Base-by-base conservation (phyloP, 2,329 filamentous ascomycete species). In the Hypoxylon sp. region DNA sequence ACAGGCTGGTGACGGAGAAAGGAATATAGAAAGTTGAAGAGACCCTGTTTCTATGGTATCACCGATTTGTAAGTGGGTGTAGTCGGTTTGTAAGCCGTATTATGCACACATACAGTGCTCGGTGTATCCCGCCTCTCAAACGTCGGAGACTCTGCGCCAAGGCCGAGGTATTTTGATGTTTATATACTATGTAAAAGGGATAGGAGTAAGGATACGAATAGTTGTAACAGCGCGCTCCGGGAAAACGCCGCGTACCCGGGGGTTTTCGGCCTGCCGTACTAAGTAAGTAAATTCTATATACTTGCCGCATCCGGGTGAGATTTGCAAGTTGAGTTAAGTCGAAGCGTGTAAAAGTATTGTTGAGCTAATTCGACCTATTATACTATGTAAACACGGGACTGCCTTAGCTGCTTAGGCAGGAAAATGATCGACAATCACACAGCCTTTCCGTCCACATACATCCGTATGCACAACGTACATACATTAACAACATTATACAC, bases 401-500 rank as follows among this genome's bases (percentile, higher is more conserved):
- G 39, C 24, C 42, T 53, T 63, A 22, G 53, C 46, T 53, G 50
- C 47, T 44, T 57, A 17, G 46, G 51, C 22, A 14, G 47, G 60
- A 57, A 64, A 53, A 42, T 62, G 67, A 67, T 70, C 64, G 53
- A 37, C 68, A 48, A 63, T 70, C 61, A 67, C 60, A 42, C 52
- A 58, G 26, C 63, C 37, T 37, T 39, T 63, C 33, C 26, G 26
- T 14, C 29, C 39, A 47, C 22, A 59, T 47, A 47, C 29, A 44
- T 37, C 37, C 44, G 46, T 17, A 37, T 50, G n/a, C 33, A 39
- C 50, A 61, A 31, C 44, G n/a, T 26, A 14, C 26, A 33, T 52
- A 59, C 10, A 52, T 22, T 22, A 22, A 3, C 19, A 22, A 22
- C 19, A 22, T 31, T 17, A 13, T 37, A 35, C 33, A 46, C 37